Conservation (phyloP, 2,329 filamentous ascomycete genomes). For the Fusarium sp. region DNA sequence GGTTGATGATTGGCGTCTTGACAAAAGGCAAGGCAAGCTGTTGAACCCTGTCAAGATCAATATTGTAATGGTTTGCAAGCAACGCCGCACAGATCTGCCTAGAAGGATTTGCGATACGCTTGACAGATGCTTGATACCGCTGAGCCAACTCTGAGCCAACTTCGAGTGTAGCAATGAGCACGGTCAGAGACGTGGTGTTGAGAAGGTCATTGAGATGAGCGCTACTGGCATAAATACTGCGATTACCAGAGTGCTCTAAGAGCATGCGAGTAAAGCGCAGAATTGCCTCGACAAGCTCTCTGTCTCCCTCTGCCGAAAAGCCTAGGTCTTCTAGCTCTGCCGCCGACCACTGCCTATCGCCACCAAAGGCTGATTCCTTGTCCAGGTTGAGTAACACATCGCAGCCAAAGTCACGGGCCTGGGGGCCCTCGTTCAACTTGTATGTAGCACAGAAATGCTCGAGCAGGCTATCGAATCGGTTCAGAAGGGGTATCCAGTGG, state of each 20-base stretch:
- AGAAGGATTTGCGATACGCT: slow-evolving; percentile 75
- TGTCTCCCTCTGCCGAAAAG: slow-evolving; percentile 81
- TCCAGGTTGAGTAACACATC: slow-evolving; percentile 72
- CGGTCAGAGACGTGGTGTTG: slow-evolving; percentile 83
- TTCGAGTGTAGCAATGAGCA: slow-evolving; percentile 82
- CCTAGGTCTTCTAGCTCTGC: slow-evolving; percentile 68
- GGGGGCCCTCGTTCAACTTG: slow-evolving; percentile 82
- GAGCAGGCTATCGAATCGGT: slow-evolving; percentile 91
- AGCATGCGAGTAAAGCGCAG: slow-evolving; percentile 89
- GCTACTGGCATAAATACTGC: slow-evolving; percentile 96
- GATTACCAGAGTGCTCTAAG: slow-evolving; percentile 94
- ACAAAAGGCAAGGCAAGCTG: slow-evolving; percentile 86
- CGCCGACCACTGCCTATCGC: slow-evolving; percentile 59
- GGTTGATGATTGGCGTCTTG: slow-evolving; percentile 72
- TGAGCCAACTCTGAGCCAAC: slow-evolving; percentile 89
- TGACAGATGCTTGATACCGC: slow-evolving; percentile 90
- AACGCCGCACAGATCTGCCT: slow-evolving; percentile 78
- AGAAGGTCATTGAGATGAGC: slow-evolving; percentile 88
- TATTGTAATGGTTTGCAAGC: slow-evolving; percentile 86
- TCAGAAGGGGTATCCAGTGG: slow-evolving; percentile 95
- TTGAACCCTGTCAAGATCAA: slow-evolving; percentile 83
- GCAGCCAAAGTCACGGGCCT: slow-evolving; percentile 79
- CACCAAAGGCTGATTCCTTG: slow-evolving; percentile 63
- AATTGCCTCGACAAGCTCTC: slow-evolving; percentile 81
- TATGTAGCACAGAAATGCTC: slow-evolving; percentile 86